phyloP scores from a whole-genome alignment of 2,329 filamentous ascomycete species.

The Aspergillus phoenicis region DNA sequence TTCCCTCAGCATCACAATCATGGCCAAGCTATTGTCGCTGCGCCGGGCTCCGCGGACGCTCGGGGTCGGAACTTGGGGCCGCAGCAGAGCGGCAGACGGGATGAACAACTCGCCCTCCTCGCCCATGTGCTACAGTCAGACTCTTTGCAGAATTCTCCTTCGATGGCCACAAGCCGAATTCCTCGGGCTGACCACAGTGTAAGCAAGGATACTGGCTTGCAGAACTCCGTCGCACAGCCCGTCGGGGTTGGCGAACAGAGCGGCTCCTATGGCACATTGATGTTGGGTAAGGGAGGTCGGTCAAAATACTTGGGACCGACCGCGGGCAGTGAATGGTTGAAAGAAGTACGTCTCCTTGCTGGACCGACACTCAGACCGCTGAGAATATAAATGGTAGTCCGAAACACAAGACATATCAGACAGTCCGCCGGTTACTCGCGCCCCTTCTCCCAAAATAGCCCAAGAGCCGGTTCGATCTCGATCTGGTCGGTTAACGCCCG shows the following conservation, averaged over 20 bases:
- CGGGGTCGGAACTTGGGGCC: not conserved
- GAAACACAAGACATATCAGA: slow-evolving; percentile 5
- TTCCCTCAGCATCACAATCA: not conserved
- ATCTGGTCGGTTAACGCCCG: not conserved
- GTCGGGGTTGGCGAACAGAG: not conserved
- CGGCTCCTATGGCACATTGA: slow-evolving; percentile 9
- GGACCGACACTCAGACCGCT: not conserved
- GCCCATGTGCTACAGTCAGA: slow-evolving; percentile 1
- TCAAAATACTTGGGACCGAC: slow-evolving; percentile 7
- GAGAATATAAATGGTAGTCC: not conserved
- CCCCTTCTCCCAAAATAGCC: slow-evolving; percentile 2
- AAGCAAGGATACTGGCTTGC: not conserved
- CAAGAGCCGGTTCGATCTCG: not conserved
- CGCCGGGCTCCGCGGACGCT: not conserved
- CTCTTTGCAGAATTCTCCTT: not conserved
- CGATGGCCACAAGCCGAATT: not conserved
- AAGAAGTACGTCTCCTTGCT: slow-evolving; percentile 1
- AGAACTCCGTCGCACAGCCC: not conserved
- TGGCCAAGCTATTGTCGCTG: not conserved
- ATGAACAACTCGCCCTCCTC: slow-evolving; percentile 7
- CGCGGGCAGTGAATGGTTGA: slow-evolving; percentile 5
- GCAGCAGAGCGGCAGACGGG: not conserved
- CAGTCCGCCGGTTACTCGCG: slow-evolving; percentile 5
- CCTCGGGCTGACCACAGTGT: not conserved
- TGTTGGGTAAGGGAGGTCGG: slow-evolving; percentile 7